These are phyloP conservation scores for Panicum miliaceum DNA, from an alignment of 176 grass and related monocot species.

Conservation along the genomic window DNA sequence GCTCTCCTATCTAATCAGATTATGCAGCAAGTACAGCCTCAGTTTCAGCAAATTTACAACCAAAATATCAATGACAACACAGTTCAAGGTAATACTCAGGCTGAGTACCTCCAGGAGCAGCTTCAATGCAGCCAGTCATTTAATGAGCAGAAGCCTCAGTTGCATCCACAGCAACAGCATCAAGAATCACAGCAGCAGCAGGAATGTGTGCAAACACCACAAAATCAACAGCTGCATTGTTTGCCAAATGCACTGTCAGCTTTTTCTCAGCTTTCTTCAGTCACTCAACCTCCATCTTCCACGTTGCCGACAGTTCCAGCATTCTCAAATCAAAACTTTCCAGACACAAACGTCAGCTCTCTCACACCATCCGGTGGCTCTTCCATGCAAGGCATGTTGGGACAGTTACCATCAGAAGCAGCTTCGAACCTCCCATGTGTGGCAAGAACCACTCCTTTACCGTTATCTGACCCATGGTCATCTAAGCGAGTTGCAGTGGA, in stretches of 20 bases:
- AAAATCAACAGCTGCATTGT: constrained; percentile 71
- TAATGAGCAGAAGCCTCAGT: constrained; percentile 55
- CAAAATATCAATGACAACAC: constrained; percentile 53
- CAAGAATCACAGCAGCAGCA: constrained; percentile 54
- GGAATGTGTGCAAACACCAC: constrained; percentile 50
- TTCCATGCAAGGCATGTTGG: constrained; percentile 53
- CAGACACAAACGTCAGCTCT: constrained; percentile 54
- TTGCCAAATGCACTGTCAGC: constrained; percentile 44
- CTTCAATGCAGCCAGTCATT: constrained; percentile 56
- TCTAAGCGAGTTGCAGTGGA: constrained; percentile 75
- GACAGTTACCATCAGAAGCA: constrained; percentile 56
- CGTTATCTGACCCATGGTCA: constrained; percentile 64
- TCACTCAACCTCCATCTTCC: constrained; percentile 49
- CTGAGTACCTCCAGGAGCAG: constrained; percentile 64
- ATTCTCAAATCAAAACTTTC: constrained; percentile 68
- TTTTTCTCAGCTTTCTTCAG: constrained; percentile 50
- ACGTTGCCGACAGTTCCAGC: constrained; percentile 50
- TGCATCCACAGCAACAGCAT: constrained; percentile 36
- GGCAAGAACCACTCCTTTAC: constrained; percentile 54
- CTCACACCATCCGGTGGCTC: constrained; percentile 48
- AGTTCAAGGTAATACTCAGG: constrained; percentile 62
- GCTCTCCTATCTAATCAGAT: constrained; percentile 65
- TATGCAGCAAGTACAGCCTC: constrained; percentile 65
- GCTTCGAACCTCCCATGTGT: constrained; percentile 55
- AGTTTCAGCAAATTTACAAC: constrained; percentile 60